Evolutionary conservation across 148 eudicot species (phyloP).

Genomic region (Arbutus unedo): DNA sequence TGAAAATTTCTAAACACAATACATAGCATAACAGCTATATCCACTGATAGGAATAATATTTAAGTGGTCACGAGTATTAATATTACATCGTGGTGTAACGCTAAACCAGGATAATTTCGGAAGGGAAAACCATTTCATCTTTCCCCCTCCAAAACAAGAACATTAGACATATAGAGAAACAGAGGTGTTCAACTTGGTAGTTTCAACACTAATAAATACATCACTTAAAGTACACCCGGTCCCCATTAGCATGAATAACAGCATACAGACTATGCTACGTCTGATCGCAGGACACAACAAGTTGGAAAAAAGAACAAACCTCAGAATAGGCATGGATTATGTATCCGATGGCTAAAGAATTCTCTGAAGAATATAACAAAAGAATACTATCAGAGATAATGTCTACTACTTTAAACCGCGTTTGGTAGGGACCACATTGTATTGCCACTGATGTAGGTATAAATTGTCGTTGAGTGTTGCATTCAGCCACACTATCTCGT

Average conservation of each 20-base stretch:
- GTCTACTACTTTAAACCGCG: not conserved
- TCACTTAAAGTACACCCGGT: not conserved
- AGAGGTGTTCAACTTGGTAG: conserved; percentile 1
- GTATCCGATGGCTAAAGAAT: not conserved
- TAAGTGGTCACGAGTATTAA: too few species aligned
- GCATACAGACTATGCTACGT: not conserved
- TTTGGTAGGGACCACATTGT: too few species aligned
- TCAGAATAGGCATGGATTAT: not conserved
- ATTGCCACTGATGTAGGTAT: too few species aligned
- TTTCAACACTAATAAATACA: not conserved
- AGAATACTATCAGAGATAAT: not conserved
- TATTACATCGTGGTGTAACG: not conserved
- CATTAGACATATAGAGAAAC: not conserved
- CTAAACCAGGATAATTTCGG: not conserved
- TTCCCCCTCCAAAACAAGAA: not conserved
- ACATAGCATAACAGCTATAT: too few species aligned
- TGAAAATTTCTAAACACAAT: too few species aligned
- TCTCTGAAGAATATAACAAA: not conserved
- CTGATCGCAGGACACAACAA: not conserved
- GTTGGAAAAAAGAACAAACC: not conserved
- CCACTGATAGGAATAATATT: too few species aligned
- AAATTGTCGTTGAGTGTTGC: too few species aligned
- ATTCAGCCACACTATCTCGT: too few species aligned
- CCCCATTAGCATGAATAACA: not conserved
- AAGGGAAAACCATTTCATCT: not conserved